A percentile compares a stretch with the other conserved stretches of the same genome.
phyloP scores from a whole-genome alignment of 225 moss, liverwort and hornwort genomes.

The Marchantia paleacea region DNA sequence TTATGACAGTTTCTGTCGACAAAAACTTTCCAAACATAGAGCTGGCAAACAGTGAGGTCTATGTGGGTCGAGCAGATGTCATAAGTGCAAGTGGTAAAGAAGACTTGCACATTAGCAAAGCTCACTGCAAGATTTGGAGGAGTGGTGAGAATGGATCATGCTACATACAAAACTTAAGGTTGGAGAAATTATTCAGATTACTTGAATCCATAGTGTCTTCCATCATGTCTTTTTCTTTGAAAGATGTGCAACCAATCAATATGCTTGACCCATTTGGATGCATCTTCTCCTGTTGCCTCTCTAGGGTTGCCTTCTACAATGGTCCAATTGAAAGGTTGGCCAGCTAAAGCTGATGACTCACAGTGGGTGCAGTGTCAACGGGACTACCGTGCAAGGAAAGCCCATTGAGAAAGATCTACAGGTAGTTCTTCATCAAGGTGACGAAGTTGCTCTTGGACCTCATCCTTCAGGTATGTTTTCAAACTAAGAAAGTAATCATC shows the following conservation, averaged over 20 bases:
- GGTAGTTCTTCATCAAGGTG: constrained; percentile 39
- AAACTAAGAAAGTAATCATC: neutral
- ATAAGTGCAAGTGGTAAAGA: constrained; percentile 35
- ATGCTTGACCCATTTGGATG: neutral
- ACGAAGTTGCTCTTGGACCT: constrained; percentile 47
- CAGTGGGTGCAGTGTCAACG: constrained; percentile 42
- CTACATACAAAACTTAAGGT: constrained; percentile 39
- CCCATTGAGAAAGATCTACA: constrained; percentile 34
- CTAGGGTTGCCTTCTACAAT: neutral
- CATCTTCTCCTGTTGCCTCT: neutral
- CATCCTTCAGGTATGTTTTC: constrained; percentile 30
- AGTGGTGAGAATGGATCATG: constrained; percentile 25
- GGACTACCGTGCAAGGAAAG: constrained; percentile 40
- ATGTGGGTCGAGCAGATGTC: constrained; percentile 43
- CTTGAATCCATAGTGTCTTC: neutral
- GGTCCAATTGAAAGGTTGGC: neutral
- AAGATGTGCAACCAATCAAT: neutral
- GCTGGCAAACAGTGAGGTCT: constrained; percentile 32
- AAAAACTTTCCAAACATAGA: constrained; percentile 44
- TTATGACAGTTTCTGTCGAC: constrained; percentile 43
- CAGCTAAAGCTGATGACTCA: constrained; percentile 4
- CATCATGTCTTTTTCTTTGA: neutral
- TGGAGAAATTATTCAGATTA: neutral
- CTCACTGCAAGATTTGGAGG: constrained; percentile 46
- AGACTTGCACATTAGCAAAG: constrained; percentile 49